These are phyloP conservation scores for Akanthomyces muscarius DNA, from an alignment of 2,329 filamentous ascomycete genomes.

Conservation along the genomic window DNA sequence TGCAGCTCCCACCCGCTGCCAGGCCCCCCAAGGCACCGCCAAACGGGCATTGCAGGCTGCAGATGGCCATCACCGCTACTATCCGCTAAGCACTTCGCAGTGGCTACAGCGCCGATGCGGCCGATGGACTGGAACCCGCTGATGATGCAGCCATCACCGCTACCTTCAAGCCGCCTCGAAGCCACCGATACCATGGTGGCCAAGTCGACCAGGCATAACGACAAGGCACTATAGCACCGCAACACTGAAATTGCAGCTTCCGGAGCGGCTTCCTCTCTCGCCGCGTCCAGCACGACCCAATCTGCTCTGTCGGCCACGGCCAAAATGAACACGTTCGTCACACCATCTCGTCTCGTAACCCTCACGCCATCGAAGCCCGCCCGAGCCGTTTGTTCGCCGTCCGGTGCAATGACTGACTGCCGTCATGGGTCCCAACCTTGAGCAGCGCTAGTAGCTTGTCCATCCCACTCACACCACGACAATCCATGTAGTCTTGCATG, in stretches of 20 bases:
- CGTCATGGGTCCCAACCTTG: slow-evolving; percentile 8
- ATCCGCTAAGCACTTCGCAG: background rate
- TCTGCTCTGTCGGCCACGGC: background rate
- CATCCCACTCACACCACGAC: slow-evolving; percentile 16
- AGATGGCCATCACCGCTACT: slow-evolving; percentile 7
- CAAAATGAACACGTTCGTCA: background rate
- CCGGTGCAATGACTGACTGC: slow-evolving; percentile 2
- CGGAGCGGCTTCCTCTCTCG: background rate
- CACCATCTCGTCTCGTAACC: background rate
- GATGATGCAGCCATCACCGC: slow-evolving; percentile 8
- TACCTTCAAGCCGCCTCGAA: background rate
- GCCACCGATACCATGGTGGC: background rate
- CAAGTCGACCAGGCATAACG: background rate
- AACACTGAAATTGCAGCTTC: background rate
- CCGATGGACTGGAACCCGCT: background rate
- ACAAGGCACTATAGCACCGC: background rate
- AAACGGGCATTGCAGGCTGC: background rate
- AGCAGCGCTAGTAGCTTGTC: slow-evolving; percentile 3
- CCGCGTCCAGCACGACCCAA: background rate
- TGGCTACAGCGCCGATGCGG: background rate
- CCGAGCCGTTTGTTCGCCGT: background rate
- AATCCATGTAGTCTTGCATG: slow-evolving; percentile 6
- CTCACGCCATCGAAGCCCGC: background rate
- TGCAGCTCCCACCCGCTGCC: background rate
- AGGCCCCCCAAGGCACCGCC: background rate